Percentiles rank a stretch among this genome's conserved stretches.
Conservation (phyloP, 805 yeast species). For the Yarrowia sp. region DNA sequence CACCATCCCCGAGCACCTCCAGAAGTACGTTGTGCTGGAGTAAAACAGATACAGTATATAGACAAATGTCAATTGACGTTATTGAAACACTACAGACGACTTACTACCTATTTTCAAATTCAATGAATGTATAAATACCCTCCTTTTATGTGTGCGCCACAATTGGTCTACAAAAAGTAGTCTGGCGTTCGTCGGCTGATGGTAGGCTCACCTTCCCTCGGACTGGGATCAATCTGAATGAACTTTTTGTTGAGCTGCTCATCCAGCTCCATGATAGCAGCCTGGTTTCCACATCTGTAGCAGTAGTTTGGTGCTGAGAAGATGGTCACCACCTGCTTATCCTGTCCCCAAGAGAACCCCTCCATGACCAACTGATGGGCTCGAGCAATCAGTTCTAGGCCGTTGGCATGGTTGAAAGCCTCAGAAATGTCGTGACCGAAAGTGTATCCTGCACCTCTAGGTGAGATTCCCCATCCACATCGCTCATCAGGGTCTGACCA, state of each 20-base stretch:
- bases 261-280: slow-evolving; percentile 97
- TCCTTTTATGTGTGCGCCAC: background rate
- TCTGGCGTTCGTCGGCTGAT: slow-evolving; percentile 95
- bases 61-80: slow-evolving; percentile 2
- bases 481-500: slow-evolving; percentile 98
- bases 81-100: background rate
- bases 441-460: slow-evolving; percentile 99
- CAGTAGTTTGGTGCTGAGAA: slow-evolving; percentile 97
- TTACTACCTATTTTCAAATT: background rate
- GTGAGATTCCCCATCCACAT: slow-evolving; percentile 98
- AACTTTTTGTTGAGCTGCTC: slow-evolving; percentile 89
- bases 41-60: slow-evolving; percentile 12
- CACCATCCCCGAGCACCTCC: slow-evolving; percentile 70
- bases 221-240: slow-evolving; percentile 89
- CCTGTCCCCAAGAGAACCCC: slow-evolving; percentile 95
- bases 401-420: slow-evolving; percentile 93
- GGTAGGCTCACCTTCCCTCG: slow-evolving; percentile 96
- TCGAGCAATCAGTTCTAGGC: slow-evolving; percentile 84
- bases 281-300: slow-evolving; percentile 97
- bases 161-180: slow-evolving; percentile 82
- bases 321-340: slow-evolving; percentile 90
- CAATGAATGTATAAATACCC: slow-evolving; percentile 33
- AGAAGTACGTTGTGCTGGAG: slow-evolving; percentile 65
- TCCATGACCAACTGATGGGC: slow-evolving; percentile 99
- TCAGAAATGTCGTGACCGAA: slow-evolving; percentile 96